Percentiles rank a stretch among this genome's conserved stretches.
Evolutionary conservation across 345 rosid genomes (phyloP).

Genomic region (Turnera subulata): DNA sequence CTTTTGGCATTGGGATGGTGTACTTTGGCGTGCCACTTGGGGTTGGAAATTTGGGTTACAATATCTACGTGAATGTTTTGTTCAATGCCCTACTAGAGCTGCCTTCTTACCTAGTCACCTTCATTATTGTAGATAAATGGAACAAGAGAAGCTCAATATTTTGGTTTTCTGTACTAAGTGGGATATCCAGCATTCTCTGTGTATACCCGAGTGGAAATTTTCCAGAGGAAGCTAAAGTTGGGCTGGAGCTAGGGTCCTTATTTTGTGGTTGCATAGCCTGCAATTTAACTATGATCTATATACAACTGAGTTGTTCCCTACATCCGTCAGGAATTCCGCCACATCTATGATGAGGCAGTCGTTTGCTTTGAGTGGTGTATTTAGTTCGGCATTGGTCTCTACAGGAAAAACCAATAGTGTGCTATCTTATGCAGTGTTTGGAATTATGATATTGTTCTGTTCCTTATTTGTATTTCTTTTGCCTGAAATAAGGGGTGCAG

Average conservation of each 20-base stretch:
- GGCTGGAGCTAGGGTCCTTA: constrained; percentile 5
- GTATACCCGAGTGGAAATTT: constrained; percentile 12
- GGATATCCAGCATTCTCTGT: constrained; percentile 31
- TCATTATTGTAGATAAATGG: no score
- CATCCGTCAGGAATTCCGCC: constrained; percentile 10
- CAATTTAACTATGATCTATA: no score
- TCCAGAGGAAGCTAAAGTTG: background rate
- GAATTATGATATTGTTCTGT: no score
- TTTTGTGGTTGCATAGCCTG: constrained; percentile 9
- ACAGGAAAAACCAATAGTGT: no score
- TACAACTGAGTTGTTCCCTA: no score
- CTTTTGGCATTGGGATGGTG: constrained; percentile 42
- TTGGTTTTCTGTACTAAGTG: constrained; percentile 27
- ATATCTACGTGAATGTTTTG: no score
- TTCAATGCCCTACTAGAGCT: no score
- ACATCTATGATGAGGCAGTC: constrained; percentile 14
- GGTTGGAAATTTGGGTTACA: constrained; percentile 35
- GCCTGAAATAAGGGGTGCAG: no score
- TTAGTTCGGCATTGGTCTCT: no score
- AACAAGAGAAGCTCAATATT: constrained; percentile 36
- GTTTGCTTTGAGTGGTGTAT: constrained; percentile 26
- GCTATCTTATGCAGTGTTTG: no score
- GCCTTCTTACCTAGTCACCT: no score
- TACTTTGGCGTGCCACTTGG: constrained; percentile 47
- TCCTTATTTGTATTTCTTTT: no score